These are phyloP conservation scores for Phytophthora citricola DNA, from an alignment of 352 stramenopile species.

Conservation along the genomic window DNA sequence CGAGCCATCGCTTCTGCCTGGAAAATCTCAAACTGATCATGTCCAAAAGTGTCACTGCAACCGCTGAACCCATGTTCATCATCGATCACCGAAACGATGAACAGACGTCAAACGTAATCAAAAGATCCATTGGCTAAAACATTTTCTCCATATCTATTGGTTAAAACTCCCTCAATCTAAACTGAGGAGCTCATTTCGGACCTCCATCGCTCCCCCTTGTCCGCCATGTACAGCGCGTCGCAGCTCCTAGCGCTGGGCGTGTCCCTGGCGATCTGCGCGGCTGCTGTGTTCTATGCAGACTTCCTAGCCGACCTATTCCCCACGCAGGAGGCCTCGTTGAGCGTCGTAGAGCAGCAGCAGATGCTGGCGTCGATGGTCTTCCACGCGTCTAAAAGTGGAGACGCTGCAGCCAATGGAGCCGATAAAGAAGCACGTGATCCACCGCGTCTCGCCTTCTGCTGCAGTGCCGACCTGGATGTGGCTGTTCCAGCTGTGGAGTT, in stretches of 20 bases:
- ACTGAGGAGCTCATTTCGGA: background rate
- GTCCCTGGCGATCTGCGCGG: constrained; percentile 55
- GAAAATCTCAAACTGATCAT: constrained; percentile 8
- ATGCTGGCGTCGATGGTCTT: constrained; percentile 73
- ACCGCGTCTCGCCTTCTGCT: constrained; percentile 81
- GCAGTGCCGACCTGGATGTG: constrained; percentile 82
- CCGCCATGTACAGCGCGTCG: constrained; percentile 65
- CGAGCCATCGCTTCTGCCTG: background rate
- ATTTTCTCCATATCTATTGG: constrained; percentile 3
- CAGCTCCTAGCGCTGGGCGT: constrained; percentile 64
- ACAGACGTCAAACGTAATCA: constrained; percentile 3
- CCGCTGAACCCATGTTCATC: constrained; percentile 21
- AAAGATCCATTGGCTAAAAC: no score
- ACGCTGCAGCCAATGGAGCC: constrained; percentile 6
- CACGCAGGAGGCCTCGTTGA: constrained; percentile 41
- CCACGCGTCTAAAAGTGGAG: constrained; percentile 46
- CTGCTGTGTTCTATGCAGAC: constrained; percentile 71
- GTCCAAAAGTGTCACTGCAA: background rate
- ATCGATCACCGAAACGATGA: constrained; percentile 32
- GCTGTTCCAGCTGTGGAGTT: constrained; percentile 78
- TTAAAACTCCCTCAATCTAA: background rate
- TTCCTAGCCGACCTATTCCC: constrained; percentile 58
- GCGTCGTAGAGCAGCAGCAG: constrained; percentile 61
- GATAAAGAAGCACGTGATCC: constrained; percentile 3
- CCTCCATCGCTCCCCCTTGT: background rate